Evolutionary conservation across 2,329 filamentous ascomycete genomes (phyloP), one percentile per base, ranked within the genome.

Genomic region (Phaeosphaeriaceae sp.): DNA sequence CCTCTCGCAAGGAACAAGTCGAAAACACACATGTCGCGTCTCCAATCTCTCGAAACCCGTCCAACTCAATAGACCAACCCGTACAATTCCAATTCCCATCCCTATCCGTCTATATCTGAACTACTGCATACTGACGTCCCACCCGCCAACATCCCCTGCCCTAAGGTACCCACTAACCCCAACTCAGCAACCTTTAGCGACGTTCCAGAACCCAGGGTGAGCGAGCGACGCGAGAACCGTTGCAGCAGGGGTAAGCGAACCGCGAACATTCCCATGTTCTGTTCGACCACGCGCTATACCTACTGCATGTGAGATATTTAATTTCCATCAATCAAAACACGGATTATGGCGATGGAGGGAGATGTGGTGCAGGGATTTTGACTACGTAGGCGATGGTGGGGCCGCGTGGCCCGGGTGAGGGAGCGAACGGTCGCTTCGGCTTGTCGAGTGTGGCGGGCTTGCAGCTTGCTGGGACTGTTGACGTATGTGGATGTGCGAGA

Each of bases 171-270:
- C 48, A n/a, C 41, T 56, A 56, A n/a, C 3, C 20, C 24, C 20
- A 25, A 51, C 36, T 1, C 6, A 27, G 53, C 31, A 51, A 48
- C 24, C 10, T 25, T 56, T 51, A 48, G 48, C 49, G 49, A 33
- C 20, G 21, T 62, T 54, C 53, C 45, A 51, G 60, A 57, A 54
- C 54, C 60, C 59, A 47, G 60, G 60, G 60, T 60, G 51, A 57
- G 60, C 60, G 56, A 62, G 54, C 53, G 47, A 33, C 59, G 54
- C 53, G 47, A 33, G 53, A 56, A 47, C 56, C 51, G 54, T 51
- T 53, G 48, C 22, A 21, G 48, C 56, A 62, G 44, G 60, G 60
- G 56, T 59, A 52, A 44, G 51, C 60, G 60, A 62, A 25, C n/a
- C n/a, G n/a, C n/a, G n/a, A n/a, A n/a, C n/a, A n/a, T 5, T 49